Base-by-base conservation (phyloP, 768 basidiomycete genomes). In the Naganishia kalamii region DNA sequence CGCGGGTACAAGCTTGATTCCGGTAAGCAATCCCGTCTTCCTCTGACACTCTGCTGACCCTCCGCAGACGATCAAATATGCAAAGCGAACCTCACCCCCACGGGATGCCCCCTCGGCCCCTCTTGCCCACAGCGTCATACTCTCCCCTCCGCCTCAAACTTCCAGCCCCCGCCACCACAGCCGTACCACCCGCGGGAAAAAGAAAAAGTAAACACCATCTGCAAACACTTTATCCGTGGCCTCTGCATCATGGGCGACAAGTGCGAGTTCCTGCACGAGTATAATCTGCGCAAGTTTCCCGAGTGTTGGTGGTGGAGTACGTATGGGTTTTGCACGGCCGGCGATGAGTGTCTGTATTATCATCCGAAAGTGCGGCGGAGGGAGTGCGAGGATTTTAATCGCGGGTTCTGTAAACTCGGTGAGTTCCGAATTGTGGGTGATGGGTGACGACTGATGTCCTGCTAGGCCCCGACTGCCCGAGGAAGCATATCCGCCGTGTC, bases 231-330 rank as follows among this genome's bases (percentile, higher is more conserved):
- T 89, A 85, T 99, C 46, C 85, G 96, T 63, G 96, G 96, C 15
- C 83, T 99, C 19, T 98, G 96, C 80, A 98, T 98, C 81, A 98
- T 98, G 78, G 94, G 92, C 60, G 89, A 93, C 75, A 87, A 88
- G 27, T 99, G 96, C 80, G 96, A 98, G 80, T 99, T 98, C 79
- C 83, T 98, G 75, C 96, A 99, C 80, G 96, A 98, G 80, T 99
- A 97, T 81, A 96, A 98, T 77, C 83, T 99, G 57, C 81, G 96
- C 65, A 87, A 90, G 67, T 98, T 98, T 93, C 96, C 96, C 6
- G 91, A 97, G 77, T 98, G 96, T 74, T 96, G 92, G 88, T 98
- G 92, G 92, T 97, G 87, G 78, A 90, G 90, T 59, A 96, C 94
- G 78, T 93, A 92, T 73, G 96, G 96, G 17, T 98, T 92, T 78